Evolutionary conservation across 371 early-diverging fungal genomes (phyloP), one percentile per base, ranked within the genome.

Genomic region (Mortierella sp.): DNA sequence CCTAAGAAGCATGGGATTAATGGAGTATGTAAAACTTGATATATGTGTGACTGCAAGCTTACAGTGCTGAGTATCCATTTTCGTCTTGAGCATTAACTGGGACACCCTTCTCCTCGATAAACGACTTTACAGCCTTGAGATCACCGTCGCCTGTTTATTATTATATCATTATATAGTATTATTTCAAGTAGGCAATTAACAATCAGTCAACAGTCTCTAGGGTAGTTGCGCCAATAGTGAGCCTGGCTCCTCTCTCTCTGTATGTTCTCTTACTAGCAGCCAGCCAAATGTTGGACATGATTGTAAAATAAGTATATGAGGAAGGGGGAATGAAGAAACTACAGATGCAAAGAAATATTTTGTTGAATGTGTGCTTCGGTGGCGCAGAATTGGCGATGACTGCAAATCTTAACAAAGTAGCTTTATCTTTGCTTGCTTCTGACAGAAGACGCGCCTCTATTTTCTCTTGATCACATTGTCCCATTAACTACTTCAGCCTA

Each of bases 21-120:
- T 54, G 6, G 3, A 26, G 9, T 55, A 30, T 20, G 54, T 39
- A 26, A 54, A 4, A 30, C 30, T 30, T 2, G 30, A 30, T 30
- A 30, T 30, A 30, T 11, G 55, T 51, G 51, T 18, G 18, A 20
- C 51, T n/a, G 0, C 22, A 10, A 51, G 67, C 85, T 83, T 91
- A 90, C 91, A 94, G 80, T 3, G 92, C 86, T 3, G 91, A 91
- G 80, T 94, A 94, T 37, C 94, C 94, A 70, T 84, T 87, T 30
- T 90, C 86, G 72, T 95, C 95, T 72, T 92, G 86, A n/a, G 83
- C 84, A 75, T 92, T 86, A n/a, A 87, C 77, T 40, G 85, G 83
- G 14, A 87, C 66, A 5, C 90, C 91, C 40, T 68, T 61, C 66
- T 86, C 86, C 26, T 85, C 62, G 14, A 90, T 61, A 24, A 62